phyloP scores from a whole-genome alignment of 306 rosid species.

The Vicia sativa region DNA sequence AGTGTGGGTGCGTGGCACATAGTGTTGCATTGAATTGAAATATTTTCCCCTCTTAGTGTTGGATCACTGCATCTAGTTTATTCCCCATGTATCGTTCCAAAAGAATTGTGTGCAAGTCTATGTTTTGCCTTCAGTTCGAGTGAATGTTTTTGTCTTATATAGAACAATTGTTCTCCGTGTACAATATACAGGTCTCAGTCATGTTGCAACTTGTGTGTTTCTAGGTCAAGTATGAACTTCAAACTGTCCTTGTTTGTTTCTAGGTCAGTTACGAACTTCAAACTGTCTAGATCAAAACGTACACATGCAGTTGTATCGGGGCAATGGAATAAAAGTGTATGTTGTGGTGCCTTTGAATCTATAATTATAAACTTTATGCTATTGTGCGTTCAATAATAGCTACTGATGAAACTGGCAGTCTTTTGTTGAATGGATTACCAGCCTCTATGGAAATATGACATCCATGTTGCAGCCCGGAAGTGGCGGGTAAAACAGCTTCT shows the following conservation, averaged over 20 bases:
- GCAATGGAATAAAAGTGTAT: background rate
- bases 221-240: background rate
- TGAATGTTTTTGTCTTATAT: background rate
- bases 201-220: background rate
- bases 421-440: background rate
- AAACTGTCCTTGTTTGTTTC: background rate
- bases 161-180: background rate
- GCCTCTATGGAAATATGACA: background rate
- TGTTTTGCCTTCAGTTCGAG: background rate
- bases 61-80: background rate
- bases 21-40: background rate
- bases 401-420: background rate
- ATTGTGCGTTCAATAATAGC: background rate
- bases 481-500: too few relatives aligned
- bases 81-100: background rate
- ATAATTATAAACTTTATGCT: background rate
- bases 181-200: background rate
- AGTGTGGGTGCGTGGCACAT: background rate
- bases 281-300: background rate
- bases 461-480: too few relatives aligned
- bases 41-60: background rate
- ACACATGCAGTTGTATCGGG: background rate
- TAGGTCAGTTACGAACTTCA: background rate
- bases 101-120: background rate
- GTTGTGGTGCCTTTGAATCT: background rate